A percentile compares a stretch with the other conserved stretches of the same genome.
phyloP scores from a whole-genome alignment of 2,329 filamentous ascomycete species.

The Fusarium abutilonis region DNA sequence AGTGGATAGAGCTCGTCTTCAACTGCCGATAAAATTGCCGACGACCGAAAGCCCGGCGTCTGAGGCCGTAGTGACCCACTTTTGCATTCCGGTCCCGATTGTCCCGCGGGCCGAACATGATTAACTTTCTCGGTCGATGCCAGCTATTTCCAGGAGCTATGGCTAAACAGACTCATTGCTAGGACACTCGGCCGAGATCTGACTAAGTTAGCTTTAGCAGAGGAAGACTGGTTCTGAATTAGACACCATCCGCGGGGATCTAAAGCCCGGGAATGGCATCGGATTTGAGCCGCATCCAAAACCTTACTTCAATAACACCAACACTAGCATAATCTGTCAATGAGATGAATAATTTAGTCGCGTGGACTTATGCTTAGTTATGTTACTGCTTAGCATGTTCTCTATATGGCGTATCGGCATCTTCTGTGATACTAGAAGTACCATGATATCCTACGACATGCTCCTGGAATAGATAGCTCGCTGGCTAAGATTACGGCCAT shows the following conservation, averaged over 20 bases:
- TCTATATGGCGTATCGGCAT: not conserved
- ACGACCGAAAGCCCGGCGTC: constrained; percentile 1
- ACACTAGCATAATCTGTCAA: not conserved
- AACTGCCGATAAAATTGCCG: constrained; percentile 1
- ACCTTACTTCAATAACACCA: not conserved
- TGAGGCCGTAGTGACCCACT: constrained; percentile 5
- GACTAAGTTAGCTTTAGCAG: not conserved
- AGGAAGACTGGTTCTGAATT: not conserved
- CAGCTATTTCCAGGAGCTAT: not conserved
- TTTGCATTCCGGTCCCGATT: not conserved
- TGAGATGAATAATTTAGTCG: too few species aligned
- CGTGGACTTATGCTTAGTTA: too few species aligned
- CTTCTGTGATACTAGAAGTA: not conserved
- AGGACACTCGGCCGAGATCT: constrained; percentile 7
- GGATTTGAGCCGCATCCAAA: constrained; percentile 20
- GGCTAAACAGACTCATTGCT: not conserved
- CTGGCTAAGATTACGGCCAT: constrained; percentile 6
- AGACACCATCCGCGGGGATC: not conserved
- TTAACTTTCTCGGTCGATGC: constrained; percentile 1
- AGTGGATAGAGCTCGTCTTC: not conserved
- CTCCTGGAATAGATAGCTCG: not conserved
- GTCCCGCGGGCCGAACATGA: constrained; percentile 9
- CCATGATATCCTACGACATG: not conserved
- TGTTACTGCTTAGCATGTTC: not conserved
- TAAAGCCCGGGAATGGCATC: constrained; percentile 2